A percentile compares a stretch with the other conserved stretches of the same genome.
phyloP scores from a whole-genome alignment of 306 rosid species.

The Vicia villosa region DNA sequence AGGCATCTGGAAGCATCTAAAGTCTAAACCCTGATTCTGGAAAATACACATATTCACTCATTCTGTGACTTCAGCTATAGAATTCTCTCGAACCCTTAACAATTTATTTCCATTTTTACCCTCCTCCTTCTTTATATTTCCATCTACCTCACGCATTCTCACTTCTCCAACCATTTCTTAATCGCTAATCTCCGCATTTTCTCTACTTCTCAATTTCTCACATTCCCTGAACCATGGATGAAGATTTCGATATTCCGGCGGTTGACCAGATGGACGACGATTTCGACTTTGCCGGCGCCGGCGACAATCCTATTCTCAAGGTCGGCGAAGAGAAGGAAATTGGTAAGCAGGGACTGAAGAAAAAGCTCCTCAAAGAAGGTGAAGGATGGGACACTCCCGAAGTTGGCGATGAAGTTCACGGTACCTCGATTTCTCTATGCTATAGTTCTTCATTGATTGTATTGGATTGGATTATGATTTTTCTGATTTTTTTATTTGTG shows the following conservation, averaged over 20 bases:
- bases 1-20: slow-evolving; percentile 6
- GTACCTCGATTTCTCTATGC: slow-evolving; percentile 20
- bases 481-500: neutral
- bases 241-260: slow-evolving; percentile 64
- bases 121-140: neutral
- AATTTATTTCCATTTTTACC: slow-evolving; percentile 3
- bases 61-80: neutral
- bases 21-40: slow-evolving; percentile 14
- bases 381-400: slow-evolving; percentile 81
- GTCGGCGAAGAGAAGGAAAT: slow-evolving; percentile 95
- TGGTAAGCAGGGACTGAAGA: slow-evolving; percentile 80
- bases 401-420: slow-evolving; percentile 90
- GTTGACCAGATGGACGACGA: slow-evolving; percentile 61
- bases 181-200: neutral
- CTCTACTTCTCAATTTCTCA: neutral
- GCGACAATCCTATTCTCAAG: slow-evolving; percentile 30
- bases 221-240: slow-evolving; percentile 54
- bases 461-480: neutral
- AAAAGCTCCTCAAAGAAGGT: slow-evolving; percentile 87
- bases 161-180: neutral
- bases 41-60: neutral
- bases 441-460: neutral
- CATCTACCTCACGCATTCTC: neutral
- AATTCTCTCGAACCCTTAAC: slow-evolving; percentile 18
- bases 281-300: slow-evolving; percentile 57